Evolutionary conservation across 331 rosid genomes (phyloP).

Genomic region (Spiraea crenata): DNA sequence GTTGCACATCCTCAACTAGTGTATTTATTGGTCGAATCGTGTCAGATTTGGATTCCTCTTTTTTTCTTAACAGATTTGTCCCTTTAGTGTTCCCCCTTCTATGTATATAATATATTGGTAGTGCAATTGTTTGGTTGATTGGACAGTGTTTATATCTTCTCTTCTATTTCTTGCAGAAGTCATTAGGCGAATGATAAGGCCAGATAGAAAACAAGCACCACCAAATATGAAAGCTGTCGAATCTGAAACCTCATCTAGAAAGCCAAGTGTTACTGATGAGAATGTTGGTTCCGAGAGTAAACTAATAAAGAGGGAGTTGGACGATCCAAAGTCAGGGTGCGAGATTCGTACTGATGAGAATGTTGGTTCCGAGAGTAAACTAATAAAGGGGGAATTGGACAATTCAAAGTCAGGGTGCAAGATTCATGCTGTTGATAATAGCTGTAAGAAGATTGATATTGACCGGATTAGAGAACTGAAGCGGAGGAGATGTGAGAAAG

Average conservation of each 20-base stretch:
- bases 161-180: slow-evolving; percentile 36
- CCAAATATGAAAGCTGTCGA: slow-evolving; percentile 20
- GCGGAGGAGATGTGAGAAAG: slow-evolving; percentile 31
- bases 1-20: not conserved
- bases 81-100: not conserved
- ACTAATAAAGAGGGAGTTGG: slow-evolving; percentile 17
- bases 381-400: slow-evolving; percentile 19
- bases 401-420: slow-evolving; percentile 23
- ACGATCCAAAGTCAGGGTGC: slow-evolving; percentile 23
- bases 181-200: slow-evolving; percentile 42
- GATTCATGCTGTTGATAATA: slow-evolving; percentile 11
- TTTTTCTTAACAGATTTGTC: not conserved
- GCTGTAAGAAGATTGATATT: slow-evolving; percentile 22
- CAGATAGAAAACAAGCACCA: slow-evolving; percentile 22
- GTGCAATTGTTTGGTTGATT: not conserved
- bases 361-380: slow-evolving; percentile 20
- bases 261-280: slow-evolving; percentile 25
- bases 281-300: slow-evolving; percentile 19
- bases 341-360: slow-evolving; percentile 18
- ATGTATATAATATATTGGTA: not conserved
- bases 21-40: not conserved
- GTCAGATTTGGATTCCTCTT: not conserved
- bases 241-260: slow-evolving; percentile 23
- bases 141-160: slow-evolving; percentile 9
- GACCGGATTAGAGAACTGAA: slow-evolving; percentile 40